Base-by-base conservation (phyloP, 2,329 filamentous ascomycete genomes). In the Cladosporium sp. region DNA sequence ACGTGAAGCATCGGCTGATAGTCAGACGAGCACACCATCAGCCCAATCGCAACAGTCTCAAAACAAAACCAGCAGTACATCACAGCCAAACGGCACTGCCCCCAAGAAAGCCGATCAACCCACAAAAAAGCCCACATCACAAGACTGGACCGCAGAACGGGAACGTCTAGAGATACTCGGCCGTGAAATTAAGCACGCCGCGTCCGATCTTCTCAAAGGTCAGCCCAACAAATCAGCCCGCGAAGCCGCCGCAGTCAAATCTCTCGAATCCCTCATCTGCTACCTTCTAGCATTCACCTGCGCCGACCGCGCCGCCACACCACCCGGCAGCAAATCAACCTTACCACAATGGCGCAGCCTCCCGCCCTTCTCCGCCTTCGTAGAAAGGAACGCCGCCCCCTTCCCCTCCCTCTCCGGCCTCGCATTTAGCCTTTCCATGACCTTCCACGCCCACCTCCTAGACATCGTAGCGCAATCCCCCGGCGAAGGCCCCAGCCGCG, bases 141-240 rank as follows among this genome's bases (percentile, higher is more conserved):
- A 66, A 12, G 56, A 67, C 1, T 68, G 72, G 53, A 65, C 66
- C 7, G 59, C 65, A 1, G 64, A 67, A 16, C 71, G 69, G 12
- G 63, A 62, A 43, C 69, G 69, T 27, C 58, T 72, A 38, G 70
- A 72, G 32, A 62, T 58, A 3, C 63, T 72, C 47, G 73, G 72
- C 8, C 68, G 70, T 7, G 64, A 69, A 1, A 60, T 76, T n/a
- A 76, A 76, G 59, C 72, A 75, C 47, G 67, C 71, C 42, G 66
- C 67, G 2, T 63, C 68, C 35, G 68, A 67, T 46, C 63, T 71
- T 45, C 58, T 65, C 35, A 58, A 61, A 7, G 59, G 40, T 30
- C 22, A 45, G 38, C 41, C 49, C 7, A 48, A 40, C 36, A n/a
- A 35, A 1, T 15, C 38, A 32, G 29, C 27, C 15, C 54, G 59